Conservation (phyloP, 352 stramenopile genomes). For the Albugo candida region DNA sequence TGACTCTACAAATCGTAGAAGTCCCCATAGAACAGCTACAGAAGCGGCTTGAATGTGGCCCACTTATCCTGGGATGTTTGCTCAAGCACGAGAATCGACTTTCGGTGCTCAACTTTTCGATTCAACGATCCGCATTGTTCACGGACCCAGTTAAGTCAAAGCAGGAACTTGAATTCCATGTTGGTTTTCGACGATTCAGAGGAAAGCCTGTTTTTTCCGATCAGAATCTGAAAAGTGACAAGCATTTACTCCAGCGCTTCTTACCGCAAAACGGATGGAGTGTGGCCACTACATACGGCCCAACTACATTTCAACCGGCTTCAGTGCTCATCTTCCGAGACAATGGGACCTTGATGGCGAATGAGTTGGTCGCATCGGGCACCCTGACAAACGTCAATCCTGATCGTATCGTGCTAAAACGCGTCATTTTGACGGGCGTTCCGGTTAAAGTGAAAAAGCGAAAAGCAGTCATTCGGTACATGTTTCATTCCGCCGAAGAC, state of each 20-base stretch:
- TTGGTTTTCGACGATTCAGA: conserved; percentile 89
- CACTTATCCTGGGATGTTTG: conserved; percentile 66
- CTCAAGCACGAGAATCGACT: conserved; percentile 94
- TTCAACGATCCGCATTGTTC: conserved; percentile 60
- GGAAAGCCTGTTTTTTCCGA: conserved; percentile 92
- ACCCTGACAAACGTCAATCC: conserved; percentile 92
- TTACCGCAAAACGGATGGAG: conserved; percentile 81
- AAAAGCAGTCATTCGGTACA: conserved; percentile 95
- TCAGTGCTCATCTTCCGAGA: conserved; percentile 92
- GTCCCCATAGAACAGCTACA: conserved; percentile 37
- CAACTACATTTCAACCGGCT: conserved; percentile 92
- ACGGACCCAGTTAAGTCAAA: conserved; percentile 91
- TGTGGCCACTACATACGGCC: conserved; percentile 78
- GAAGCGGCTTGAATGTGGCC: conserved; percentile 29
- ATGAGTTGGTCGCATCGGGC: conserved; percentile 85
- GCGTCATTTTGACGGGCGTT: conserved; percentile 95
- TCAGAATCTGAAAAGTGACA: conserved; percentile 96
- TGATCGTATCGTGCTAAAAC: conserved; percentile 95
- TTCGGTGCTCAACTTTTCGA: conserved; percentile 95
- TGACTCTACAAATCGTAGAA: conserved; percentile 73
- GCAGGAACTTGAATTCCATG: conserved; percentile 90
- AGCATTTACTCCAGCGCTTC: conserved; percentile 98
- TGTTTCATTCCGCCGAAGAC: conserved; percentile 98
- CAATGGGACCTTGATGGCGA: conserved; percentile 6
- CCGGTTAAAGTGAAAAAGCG: conserved; percentile 97